phyloP scores from a whole-genome alignment of 352 stramenopile species.

The Aphanomyces invadans region DNA sequence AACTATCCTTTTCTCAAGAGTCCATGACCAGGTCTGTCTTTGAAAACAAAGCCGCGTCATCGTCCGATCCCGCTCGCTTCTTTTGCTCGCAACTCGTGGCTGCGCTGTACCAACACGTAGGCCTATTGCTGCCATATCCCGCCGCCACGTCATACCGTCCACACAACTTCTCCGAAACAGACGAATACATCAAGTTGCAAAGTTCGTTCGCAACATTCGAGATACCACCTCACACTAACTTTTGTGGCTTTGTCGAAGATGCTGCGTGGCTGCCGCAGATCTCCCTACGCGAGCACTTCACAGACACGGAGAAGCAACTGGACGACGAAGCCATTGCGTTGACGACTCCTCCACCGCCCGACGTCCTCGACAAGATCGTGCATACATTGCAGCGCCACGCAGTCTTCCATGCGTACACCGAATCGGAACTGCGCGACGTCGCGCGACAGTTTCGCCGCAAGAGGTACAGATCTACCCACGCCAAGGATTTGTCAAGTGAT shows the following conservation, averaged over 20 bases:
- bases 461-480: conserved; percentile 31
- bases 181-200: conserved; percentile 68
- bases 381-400: conserved; percentile 63
- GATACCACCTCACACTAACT: neutral
- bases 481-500: too few species aligned
- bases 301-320: conserved; percentile 19
- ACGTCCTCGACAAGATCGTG: conserved; percentile 35
- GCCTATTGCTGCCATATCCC: conserved; percentile 67
- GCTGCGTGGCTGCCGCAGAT: conserved; percentile 60
- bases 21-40: conserved; percentile 65
- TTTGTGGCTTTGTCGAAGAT: conserved; percentile 27
- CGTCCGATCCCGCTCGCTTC: conserved; percentile 43
- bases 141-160: conserved; percentile 79
- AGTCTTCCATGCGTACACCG: conserved; percentile 71
- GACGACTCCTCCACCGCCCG: conserved; percentile 28
- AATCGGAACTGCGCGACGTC: conserved; percentile 50
- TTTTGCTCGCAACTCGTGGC: conserved; percentile 82
- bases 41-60: conserved; percentile 56
- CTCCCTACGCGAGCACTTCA: conserved; percentile 46
- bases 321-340: neutral
- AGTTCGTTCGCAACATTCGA: conserved; percentile 22
- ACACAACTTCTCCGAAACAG: conserved; percentile 69
- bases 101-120: conserved; percentile 70
- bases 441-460: conserved; percentile 53
- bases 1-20: too few species aligned